Conservation (phyloP, 208 protist species). For the Wallacemonas sp. region DNA sequence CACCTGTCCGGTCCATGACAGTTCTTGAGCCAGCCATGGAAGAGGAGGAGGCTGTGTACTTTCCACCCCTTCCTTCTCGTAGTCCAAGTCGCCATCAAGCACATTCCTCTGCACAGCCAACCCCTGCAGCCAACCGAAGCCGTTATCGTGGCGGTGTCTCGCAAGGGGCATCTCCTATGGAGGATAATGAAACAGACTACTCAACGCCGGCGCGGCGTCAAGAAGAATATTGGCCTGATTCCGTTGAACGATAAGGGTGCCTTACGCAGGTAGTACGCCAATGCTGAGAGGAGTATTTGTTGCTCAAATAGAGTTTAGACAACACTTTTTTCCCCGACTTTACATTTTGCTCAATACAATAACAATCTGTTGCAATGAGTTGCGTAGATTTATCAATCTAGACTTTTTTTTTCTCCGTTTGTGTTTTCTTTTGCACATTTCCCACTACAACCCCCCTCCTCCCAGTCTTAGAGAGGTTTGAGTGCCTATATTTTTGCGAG, state of each 20-base stretch:
- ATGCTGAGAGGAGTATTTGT: neutral
- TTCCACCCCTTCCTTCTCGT: conserved; percentile 12
- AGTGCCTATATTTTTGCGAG: no score
- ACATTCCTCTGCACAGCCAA: neutral
- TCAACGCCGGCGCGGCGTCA: neutral
- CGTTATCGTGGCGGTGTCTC: neutral
- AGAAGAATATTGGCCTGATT: conserved; percentile 11
- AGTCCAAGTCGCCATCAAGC: neutral
- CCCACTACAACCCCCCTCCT: neutral
- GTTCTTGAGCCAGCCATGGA: neutral
- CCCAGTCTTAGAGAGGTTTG: no score
- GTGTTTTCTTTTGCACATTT: neutral
- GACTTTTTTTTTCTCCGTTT: neutral
- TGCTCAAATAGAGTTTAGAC: neutral
- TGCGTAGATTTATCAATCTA: no score
- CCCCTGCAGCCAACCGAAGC: neutral
- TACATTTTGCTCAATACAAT: no score
- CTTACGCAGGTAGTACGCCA: neutral
- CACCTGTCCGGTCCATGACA: neutral
- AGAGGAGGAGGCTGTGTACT: conserved; percentile 10
- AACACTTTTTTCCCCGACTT: no score
- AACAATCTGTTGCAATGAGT: no score
- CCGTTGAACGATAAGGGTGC: conserved; percentile 8
- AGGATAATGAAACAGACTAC: conserved; percentile 1
- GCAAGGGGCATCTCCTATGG: neutral